Percentiles rank a stretch among this genome's conserved stretches.
These are phyloP conservation scores for Yarrowia yakushimensis DNA, from an alignment of 805 yeast genomes.

Conservation along the genomic window DNA sequence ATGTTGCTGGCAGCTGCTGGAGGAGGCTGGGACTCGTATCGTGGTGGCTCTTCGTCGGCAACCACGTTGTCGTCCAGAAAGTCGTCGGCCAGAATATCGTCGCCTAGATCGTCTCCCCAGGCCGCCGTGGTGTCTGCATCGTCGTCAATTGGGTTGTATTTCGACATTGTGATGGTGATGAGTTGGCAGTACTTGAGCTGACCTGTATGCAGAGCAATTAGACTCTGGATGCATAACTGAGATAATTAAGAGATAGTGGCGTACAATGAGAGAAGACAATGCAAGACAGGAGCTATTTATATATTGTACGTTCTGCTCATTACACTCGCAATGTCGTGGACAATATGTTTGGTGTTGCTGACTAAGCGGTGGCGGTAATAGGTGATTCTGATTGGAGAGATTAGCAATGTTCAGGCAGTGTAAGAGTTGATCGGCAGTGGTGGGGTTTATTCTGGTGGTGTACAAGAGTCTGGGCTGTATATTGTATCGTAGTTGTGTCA, in stretches of 20 bases:
- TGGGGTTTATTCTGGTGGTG: no score
- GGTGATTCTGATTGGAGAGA: no score
- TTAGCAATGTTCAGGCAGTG: no score
- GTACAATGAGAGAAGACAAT: no score
- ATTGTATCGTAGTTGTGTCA: no score
- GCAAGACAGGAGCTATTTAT: no score
- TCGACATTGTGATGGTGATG: not conserved
- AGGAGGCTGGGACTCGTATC: constrained; percentile 1
- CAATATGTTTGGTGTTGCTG: no score
- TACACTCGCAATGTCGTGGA: no score
- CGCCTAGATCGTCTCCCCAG: constrained; percentile 22
- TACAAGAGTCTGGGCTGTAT: no score
- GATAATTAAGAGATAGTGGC: not conserved
- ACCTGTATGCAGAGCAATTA: not conserved
- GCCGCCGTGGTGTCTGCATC: constrained; percentile 15
- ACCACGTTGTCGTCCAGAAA: constrained; percentile 9
- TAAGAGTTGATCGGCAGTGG: no score
- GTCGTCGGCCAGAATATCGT: constrained; percentile 18
- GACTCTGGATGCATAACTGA: constrained; percentile 1
- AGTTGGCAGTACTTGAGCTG: not conserved
- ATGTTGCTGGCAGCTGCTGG: not conserved
- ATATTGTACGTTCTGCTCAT: no score
- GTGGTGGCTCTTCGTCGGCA: constrained; percentile 8
- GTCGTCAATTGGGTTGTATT: constrained; percentile 24
- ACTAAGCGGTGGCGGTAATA: no score